Base-by-base conservation (phyloP, 768 basidiomycete species). In the Lentinula detonsa region DNA sequence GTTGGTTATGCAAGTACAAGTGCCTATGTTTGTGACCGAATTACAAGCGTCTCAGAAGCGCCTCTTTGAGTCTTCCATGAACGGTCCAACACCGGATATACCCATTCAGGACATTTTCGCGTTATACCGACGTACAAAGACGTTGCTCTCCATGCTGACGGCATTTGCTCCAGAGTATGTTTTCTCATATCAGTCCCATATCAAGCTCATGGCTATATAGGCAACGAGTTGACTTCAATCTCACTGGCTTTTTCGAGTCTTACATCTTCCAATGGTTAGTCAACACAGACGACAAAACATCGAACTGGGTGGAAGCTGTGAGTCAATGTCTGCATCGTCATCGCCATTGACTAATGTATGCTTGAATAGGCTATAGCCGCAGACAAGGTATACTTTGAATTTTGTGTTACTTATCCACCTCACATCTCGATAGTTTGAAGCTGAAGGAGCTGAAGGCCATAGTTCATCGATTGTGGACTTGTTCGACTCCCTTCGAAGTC, bases 381-480 rank as follows among this genome's bases (percentile, higher is more conserved):
- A 0, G 94, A 96, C 71, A 87, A 88, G 77, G 93, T 93, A 40
- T 23, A 63, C 23, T 40, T 50, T 46, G n/a, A 9, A 35, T 46
- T 23, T 10, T 64, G 42, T 40, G 35, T 34, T n/a, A 51, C 15
- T 54, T 40, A 37, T 18, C 7, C 16, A 46, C 59, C 45, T 64
- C 31, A 65, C 52, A 50, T 60, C 48, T 31, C n/a, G 39, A 33
- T 63, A 90, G 87, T 93, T 92, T 65, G 81, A 94, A 77, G 80
- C 92, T 60, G 83, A 94, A 75, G 82, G 90, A 62, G 62, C 78
- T 10, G 85, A 91, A 72, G 91, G 91, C 0, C 92, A 95, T 68
- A 96, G 93, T 66, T 95, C 95, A n/a, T 98, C 96, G 0, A 95
- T 99, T 59, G 87, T 95, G 23, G 97, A 99, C 73, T 80, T 99